These are phyloP conservation scores for Dictyostelium firmibasis DNA, from an alignment of 78 protist genomes.

Conservation along the genomic window DNA sequence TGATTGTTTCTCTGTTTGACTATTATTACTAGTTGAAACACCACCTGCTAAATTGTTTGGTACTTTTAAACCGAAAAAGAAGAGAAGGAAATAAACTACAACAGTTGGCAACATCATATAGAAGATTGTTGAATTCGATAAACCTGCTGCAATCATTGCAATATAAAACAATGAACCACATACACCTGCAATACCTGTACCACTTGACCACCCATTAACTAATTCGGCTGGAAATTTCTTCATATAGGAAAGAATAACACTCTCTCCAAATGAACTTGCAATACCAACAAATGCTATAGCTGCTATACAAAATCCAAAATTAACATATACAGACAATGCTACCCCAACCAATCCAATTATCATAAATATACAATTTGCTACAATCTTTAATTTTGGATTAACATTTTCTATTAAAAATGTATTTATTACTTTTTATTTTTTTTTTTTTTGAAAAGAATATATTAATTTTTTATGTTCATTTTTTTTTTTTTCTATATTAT, in stretches of 20 bases:
- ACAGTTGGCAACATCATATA: conserved; percentile 60
- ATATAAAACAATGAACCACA: conserved; percentile 79
- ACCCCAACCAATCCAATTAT: conserved; percentile 62
- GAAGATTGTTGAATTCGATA: conserved; percentile 20
- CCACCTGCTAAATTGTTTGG: not conserved
- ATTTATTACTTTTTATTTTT: conserved; percentile 26
- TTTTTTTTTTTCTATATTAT: not conserved
- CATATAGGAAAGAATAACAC: conserved; percentile 71
- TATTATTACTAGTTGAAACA: not conserved
- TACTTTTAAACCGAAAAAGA: conserved; percentile 58
- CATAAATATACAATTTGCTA: conserved; percentile 39
- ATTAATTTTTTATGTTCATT: not conserved
- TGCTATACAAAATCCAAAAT: conserved; percentile 66
- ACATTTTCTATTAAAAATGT: conserved; percentile 53
- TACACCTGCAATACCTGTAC: conserved; percentile 91
- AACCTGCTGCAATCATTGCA: conserved; percentile 17
- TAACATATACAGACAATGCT: conserved; percentile 28
- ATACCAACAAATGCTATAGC: conserved; percentile 71
- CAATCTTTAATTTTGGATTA: conserved; percentile 15
- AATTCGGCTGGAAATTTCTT: conserved; percentile 52
- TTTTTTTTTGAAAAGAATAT: not conserved
- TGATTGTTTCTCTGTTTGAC: not conserved
- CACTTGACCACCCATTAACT: conserved; percentile 88
- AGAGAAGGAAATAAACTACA: conserved; percentile 25
- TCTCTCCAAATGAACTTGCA: conserved; percentile 82